These are phyloP conservation scores for Arthrobotrys entomopaga DNA, from an alignment of 2,329 filamentous ascomycete species.

Conservation along the genomic window DNA sequence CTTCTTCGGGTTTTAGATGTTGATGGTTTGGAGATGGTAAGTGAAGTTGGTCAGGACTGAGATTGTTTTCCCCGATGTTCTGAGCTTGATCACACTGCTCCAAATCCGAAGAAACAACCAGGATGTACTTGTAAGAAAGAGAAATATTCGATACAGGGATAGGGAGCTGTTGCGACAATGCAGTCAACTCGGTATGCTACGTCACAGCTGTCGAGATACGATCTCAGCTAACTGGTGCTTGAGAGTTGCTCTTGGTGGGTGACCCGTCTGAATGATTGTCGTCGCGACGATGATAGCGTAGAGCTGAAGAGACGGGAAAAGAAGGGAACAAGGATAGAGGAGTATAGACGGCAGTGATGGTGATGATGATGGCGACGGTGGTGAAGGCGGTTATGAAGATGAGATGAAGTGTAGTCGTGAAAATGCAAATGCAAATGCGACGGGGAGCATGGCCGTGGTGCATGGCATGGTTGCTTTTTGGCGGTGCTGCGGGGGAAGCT, in stretches of 20 bases:
- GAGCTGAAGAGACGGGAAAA: too few species aligned
- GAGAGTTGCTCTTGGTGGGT: too few species aligned
- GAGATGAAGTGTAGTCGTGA: background rate
- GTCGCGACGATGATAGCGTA: background rate
- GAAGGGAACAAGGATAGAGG: background rate
- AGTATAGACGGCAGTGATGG: background rate
- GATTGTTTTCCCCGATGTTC: constrained; percentile 27
- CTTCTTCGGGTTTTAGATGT: constrained; percentile 17
- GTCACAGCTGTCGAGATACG: too few species aligned
- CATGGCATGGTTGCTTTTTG: background rate
- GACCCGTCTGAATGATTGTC: background rate
- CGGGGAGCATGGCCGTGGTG: background rate
- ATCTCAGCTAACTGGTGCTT: too few species aligned
- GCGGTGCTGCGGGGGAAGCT: constrained; percentile 19
- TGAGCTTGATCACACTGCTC: constrained; percentile 32
- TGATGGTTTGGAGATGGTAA: constrained; percentile 13
- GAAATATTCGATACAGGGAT: background rate
- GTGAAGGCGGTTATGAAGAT: background rate
- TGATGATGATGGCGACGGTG: background rate
- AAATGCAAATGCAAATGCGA: background rate
- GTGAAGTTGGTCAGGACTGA: constrained; percentile 4
- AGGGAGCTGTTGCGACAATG: background rate
- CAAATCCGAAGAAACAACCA: constrained; percentile 35
- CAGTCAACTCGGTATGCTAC: background rate
- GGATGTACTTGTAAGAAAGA: constrained; percentile 19